phyloP scores from a whole-genome alignment of 164 flowering plant genomes.

The Sedum album region DNA sequence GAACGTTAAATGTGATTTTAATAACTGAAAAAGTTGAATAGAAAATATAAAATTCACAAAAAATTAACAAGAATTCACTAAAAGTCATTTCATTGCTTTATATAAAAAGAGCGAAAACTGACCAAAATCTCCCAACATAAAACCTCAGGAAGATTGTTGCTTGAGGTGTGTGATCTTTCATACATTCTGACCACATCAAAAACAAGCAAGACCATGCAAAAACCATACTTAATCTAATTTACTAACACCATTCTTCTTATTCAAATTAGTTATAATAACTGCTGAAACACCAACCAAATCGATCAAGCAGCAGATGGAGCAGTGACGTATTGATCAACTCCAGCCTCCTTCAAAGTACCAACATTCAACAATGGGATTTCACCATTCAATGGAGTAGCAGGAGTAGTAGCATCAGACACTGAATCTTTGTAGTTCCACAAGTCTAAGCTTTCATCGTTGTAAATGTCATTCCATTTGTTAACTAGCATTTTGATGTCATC shows the following conservation, averaged over 20 bases:
- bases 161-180: conserved; percentile 1
- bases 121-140: neutral
- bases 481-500: conserved; percentile 10
- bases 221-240: neutral
- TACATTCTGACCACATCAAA: neutral
- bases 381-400: neutral
- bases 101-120: too few species aligned
- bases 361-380: neutral
- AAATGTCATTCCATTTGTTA: neutral
- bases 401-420: neutral
- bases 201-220: neutral
- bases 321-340: neutral
- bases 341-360: neutral
- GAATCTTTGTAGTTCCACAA: neutral
- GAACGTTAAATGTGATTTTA: too few species aligned
- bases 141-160: neutral
- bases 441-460: conserved; percentile 6
- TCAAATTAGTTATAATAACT: neutral
- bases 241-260: too few species aligned
- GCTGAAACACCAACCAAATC: neutral
- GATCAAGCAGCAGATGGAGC: conserved; percentile 6
- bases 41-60: too few species aligned
- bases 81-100: too few species aligned
- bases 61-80: too few species aligned
- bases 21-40: too few species aligned